Evolutionary conservation across 140 eudicot species (phyloP).

Genomic region (Oenanthe javanica): DNA sequence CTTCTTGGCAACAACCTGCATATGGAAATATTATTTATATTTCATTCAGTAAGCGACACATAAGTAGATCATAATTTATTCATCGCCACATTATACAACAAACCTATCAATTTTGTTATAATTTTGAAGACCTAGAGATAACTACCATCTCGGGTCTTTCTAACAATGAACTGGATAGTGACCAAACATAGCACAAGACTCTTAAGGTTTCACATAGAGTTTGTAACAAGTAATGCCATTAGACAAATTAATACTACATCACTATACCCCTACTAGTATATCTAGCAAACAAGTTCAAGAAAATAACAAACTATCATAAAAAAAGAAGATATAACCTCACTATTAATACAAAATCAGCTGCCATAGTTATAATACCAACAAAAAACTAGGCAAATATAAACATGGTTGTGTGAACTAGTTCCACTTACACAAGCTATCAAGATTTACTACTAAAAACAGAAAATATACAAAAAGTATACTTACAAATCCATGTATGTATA

Average conservation of each 20-base stretch:
- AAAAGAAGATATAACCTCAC: not conserved
- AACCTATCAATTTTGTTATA: not conserved
- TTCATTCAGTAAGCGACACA: too few species aligned
- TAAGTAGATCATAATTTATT: not conserved
- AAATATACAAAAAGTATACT: not conserved
- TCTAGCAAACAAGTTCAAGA: not conserved
- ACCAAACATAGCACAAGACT: too few species aligned
- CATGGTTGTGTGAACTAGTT: not conserved
- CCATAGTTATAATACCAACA: not conserved
- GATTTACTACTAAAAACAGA: not conserved
- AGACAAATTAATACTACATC: not conserved
- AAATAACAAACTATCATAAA: not conserved
- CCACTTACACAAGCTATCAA: not conserved
- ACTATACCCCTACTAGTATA: not conserved
- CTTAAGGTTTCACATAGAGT: not conserved
- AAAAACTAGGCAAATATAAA: too few species aligned
- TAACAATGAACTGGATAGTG: not conserved
- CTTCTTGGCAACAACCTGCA: conserved; percentile 54
- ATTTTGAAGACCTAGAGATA: too few species aligned
- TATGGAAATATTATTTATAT: not conserved
- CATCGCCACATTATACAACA: not conserved
- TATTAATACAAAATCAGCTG: not conserved
- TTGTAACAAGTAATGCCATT: too few species aligned
- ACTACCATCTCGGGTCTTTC: not conserved
- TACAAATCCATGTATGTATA: conserved; percentile 6